Evolutionary conservation across 257 asterid genomes (phyloP).

Genomic region (Solanum acaule): DNA sequence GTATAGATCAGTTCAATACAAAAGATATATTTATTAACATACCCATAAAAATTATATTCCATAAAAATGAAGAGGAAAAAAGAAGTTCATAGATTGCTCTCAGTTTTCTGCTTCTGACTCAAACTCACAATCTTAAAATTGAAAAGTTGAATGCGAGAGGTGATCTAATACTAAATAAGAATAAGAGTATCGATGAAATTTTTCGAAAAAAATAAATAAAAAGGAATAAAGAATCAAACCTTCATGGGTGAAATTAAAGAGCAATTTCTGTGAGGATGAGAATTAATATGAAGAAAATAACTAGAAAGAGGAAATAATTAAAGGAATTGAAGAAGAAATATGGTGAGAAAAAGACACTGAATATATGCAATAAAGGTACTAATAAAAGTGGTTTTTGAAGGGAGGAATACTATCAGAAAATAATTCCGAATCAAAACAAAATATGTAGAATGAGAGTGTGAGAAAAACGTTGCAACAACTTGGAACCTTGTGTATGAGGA

Average conservation of each 20-base stretch:
- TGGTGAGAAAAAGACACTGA: constrained; percentile 13
- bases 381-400: neutral
- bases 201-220: neutral
- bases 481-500: neutral
- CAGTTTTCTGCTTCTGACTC: too few relatives aligned
- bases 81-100: too few relatives aligned
- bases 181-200: neutral
- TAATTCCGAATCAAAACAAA: constrained; percentile 11
- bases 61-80: too few relatives aligned
- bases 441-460: constrained; percentile 8
- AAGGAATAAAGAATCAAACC: constrained; percentile 33
- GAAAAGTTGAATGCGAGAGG: too few relatives aligned
- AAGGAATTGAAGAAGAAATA: neutral
- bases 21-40: too few relatives aligned
- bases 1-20: too few relatives aligned
- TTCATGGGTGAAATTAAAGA: constrained; percentile 18
- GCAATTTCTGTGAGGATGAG: neutral
- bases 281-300: neutral
- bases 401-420: neutral
- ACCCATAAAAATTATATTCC: too few relatives aligned
- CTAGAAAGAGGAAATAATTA: neutral
- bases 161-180: neutral
- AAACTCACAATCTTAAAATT: too few relatives aligned
- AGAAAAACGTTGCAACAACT: neutral
- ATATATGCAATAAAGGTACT: constrained; percentile 2